These are phyloP conservation scores for Fraxinus albicans DNA, from an alignment of 305 asterid species.

Conservation along the genomic window DNA sequence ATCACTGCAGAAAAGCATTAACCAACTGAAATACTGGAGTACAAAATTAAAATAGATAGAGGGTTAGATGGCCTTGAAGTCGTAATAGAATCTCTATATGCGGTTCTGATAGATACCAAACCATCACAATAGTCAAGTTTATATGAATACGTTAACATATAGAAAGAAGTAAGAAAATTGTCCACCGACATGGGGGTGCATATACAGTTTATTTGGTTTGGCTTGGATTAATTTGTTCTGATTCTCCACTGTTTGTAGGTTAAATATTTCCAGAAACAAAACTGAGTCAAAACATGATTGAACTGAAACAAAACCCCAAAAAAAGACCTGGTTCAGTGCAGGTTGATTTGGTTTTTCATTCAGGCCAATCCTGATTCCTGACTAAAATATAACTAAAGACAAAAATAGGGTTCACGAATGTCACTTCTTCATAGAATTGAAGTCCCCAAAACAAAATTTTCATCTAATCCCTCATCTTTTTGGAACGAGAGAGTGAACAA, in stretches of 20 bases:
- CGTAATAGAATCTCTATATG: background rate
- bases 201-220: background rate
- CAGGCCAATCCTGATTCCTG: background rate
- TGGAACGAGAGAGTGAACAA: background rate
- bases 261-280: background rate
- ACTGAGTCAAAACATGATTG: background rate
- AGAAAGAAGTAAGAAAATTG: background rate
- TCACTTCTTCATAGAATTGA: background rate
- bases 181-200: background rate
- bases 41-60: background rate
- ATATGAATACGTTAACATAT: background rate
- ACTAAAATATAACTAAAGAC: background rate
- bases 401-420: background rate
- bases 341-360: background rate
- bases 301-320: background rate
- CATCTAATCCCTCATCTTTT: background rate
- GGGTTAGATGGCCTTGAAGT: background rate
- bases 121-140: background rate
- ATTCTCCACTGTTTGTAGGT: background rate
- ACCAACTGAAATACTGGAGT: background rate
- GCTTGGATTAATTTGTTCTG: background rate
- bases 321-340: background rate
- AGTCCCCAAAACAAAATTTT: background rate
- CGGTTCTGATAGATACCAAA: background rate
- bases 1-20: constrained; percentile 53